A percentile compares a stretch with the other conserved stretches of the same genome.
phyloP scores from a whole-genome alignment of 768 basidiomycete species.

The Russula abietina region DNA sequence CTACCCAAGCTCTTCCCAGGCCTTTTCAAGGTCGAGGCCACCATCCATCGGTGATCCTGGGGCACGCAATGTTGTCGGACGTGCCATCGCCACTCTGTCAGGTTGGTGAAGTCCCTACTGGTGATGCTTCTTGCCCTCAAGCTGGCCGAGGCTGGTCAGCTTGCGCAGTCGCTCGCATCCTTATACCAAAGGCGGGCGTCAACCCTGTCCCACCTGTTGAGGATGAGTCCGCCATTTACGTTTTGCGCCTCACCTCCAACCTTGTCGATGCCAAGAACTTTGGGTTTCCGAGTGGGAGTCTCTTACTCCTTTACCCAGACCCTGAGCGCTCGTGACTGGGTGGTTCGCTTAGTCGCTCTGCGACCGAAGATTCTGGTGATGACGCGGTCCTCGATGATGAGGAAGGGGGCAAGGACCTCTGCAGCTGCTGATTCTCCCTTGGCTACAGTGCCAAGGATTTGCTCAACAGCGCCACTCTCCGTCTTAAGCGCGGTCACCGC shows the following conservation, averaged over 20 bases:
- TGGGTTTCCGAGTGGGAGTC: constrained; percentile 78
- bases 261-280: constrained; percentile 90
- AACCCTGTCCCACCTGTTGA: constrained; percentile 50
- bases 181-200: constrained; percentile 78
- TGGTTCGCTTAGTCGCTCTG: constrained; percentile 83
- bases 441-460: constrained; percentile 99
- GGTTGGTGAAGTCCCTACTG: constrained; percentile 83
- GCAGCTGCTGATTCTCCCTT: constrained; percentile 98
- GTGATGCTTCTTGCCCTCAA: constrained; percentile 90
- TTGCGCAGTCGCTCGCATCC: constrained; percentile 58
- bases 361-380: constrained; percentile 67
- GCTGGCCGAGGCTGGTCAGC: constrained; percentile 60
- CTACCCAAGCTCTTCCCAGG: constrained; percentile 92
- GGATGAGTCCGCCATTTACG: constrained; percentile 60
- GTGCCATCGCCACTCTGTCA: constrained; percentile 91
- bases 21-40: constrained; percentile 89
- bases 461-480: constrained; percentile 92
- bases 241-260: constrained; percentile 73
- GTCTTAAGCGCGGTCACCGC: constrained; percentile 97
- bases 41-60: constrained; percentile 98
- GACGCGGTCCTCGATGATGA: constrained; percentile 74
- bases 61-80: constrained; percentile 85
- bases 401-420: constrained; percentile 97
- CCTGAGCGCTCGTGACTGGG: constrained; percentile 79
- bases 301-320: constrained; percentile 58